Base-by-base conservation (phyloP, 176 grass and related monocot species). In the Oryza meyeriana region DNA sequence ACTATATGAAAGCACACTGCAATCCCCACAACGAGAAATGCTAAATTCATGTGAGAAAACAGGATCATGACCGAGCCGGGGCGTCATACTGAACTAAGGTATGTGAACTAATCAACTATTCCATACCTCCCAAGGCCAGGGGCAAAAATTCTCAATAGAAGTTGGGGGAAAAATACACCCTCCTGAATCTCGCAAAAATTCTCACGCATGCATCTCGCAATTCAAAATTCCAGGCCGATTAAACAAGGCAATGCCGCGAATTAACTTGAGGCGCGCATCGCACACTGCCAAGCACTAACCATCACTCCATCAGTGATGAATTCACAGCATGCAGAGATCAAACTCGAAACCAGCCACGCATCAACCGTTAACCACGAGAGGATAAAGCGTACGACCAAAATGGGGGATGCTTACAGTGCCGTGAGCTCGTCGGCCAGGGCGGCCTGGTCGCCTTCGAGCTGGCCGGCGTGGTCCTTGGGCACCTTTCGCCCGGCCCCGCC, bases 401-500 rank as follows among this genome's bases (percentile, higher is more conserved):
- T 38, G 57, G 30, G 26, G 40, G 8, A 26, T 24, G 71, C 90
- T 88, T 80, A 98, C 96, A 98, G 78, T n/a, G 88, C 95, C 28
- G 96, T 98, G 61, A 93, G 63, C 84, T 98, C 95, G 30, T 98
- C 95, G 18, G 71, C 66, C 40, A 95, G 90, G 64, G 84, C 79
- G 65, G 88, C 57, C 74, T 91, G 79, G 84, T 98, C 86, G 55
- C 86, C 90, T 50, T 91, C 85, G 66, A 84, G 66, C 62, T 91
- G 88, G 32, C 82, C 84, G 33, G 86, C 83, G 78, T 86, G 84
- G 80, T 95, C 96, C 90, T 98, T 98, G 79, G 90, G 85, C 12
- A 90, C 58, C 75, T 86, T 86, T 79, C 92, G 82, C 55, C 86
- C 80, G 13, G 83, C 69, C 40, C 72, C 86, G 38, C 92, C 88